Evolutionary conservation across 805 yeast genomes (phyloP), one percentile per base, ranked within the genome.

Genomic region (Ogataea paradorogensis): DNA sequence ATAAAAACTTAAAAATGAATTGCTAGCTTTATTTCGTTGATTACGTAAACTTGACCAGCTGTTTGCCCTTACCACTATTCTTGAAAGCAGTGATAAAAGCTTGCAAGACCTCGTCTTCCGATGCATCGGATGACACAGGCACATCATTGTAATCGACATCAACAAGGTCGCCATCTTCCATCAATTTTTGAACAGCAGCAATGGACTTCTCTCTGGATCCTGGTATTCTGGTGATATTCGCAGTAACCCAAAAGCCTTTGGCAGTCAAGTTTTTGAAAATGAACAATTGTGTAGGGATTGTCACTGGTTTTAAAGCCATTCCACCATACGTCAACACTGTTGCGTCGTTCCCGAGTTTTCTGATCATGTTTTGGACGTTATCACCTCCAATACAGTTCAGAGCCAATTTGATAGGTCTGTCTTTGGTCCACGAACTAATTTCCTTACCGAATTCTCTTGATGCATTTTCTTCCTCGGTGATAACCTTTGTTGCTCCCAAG

Each of bases 381-480:
- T 83, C 75, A 24, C 99, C 99, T 39, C 99, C 97, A 25, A 95
- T 91, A 55, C 95, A 86, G 65, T 93, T 93, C 49, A 93, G 69
- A 1, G 88, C 99, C 36, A 93, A 69, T 60, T 77, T 82, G 51
- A 91, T 74, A 33, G 71, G 71, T 14, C 73, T 61, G 31, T 69
- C 74, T 47, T 70, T 61, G 2, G 76, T 65, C 72, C 82, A 72
- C 18, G 63, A 58, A 52, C 78, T 75, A 43, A 83, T 75, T 35
- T 76, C 75, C 13, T 74, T 69, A 33, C 77, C 76, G 56, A 86
- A 84, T 18, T 74, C 82, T 49, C 78, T 76, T 45, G 85, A 82
- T 36, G 71, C 73, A 50, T 83, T 84, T 57, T 91, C 83, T 39
- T 85, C 84, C 58, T 93, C 99, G 23, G 96, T 88, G 44, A 93